Conservation (phyloP, 2,329 filamentous ascomycete genomes). For the Tolypocladium pustulatum region DNA sequence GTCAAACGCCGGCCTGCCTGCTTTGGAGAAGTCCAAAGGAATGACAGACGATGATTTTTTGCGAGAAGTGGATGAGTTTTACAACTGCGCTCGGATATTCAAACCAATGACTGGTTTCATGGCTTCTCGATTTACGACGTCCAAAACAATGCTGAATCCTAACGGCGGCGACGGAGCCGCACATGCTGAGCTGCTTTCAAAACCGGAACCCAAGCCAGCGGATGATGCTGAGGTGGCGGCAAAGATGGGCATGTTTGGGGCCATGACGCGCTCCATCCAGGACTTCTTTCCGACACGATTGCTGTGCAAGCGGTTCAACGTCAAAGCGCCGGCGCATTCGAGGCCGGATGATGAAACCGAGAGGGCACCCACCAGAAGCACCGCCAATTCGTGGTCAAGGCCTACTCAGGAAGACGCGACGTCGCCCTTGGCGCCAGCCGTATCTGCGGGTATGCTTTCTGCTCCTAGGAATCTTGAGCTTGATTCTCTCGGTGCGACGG, state of each 20-base stretch:
- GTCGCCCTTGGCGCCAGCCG: neutral
- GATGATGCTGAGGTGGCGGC: slow-evolving; percentile 83
- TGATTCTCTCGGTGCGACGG: neutral
- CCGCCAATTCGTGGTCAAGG: neutral
- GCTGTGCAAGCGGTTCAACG: slow-evolving; percentile 90
- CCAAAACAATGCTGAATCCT: slow-evolving; percentile 33
- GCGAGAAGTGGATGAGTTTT: slow-evolving; percentile 70
- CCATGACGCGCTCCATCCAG: slow-evolving; percentile 63
- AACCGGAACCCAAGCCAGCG: slow-evolving; percentile 20
- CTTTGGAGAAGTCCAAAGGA: slow-evolving; percentile 37
- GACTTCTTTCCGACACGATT: slow-evolving; percentile 74
- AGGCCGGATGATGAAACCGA: slow-evolving; percentile 36
- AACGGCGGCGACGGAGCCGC: slow-evolving; percentile 9
- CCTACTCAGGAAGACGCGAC: neutral
- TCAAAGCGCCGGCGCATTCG: slow-evolving; percentile 64
- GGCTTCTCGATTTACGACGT: slow-evolving; percentile 84
- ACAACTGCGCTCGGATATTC: slow-evolving; percentile 59
- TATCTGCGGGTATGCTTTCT: neutral
- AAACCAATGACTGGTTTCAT: slow-evolving; percentile 86
- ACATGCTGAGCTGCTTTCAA: slow-evolving; percentile 15
- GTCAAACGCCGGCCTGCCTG: slow-evolving; percentile 33
- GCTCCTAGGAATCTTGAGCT: neutral
- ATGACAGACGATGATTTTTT: slow-evolving; percentile 62
- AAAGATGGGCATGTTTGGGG: slow-evolving; percentile 83
- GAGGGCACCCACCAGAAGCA: neutral